Conservation (phyloP, 768 basidiomycete genomes). For the Omphalotus guepiniiformis region DNA sequence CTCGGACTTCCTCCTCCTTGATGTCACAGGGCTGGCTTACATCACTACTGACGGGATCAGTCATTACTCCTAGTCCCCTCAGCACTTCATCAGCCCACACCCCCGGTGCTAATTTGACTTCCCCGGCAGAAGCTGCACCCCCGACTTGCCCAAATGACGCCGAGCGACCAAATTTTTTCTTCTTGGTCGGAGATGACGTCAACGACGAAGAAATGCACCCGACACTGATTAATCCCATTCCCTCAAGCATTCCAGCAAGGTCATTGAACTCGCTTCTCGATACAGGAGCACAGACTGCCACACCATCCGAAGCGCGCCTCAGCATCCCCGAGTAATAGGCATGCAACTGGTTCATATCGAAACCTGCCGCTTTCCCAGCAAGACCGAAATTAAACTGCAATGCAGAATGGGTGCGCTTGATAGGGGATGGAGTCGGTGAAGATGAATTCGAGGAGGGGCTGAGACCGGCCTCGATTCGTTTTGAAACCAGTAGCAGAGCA, state of each 20-base stretch:
- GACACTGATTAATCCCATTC: constrained; percentile 56
- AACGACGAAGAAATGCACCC: constrained; percentile 30
- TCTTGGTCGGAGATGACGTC: constrained; percentile 42
- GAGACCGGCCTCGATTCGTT: constrained; percentile 56
- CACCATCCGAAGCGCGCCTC: constrained; percentile 48
- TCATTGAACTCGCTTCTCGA: constrained; percentile 77
- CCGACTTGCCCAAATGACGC: constrained; percentile 43
- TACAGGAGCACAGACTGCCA: constrained; percentile 49
- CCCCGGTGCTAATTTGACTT: constrained; percentile 56
- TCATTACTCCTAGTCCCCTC: constrained; percentile 52
- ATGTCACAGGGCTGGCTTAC: constrained; percentile 28
- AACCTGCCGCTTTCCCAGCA: constrained; percentile 25
- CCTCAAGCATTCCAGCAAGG: constrained; percentile 67
- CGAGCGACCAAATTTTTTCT: constrained; percentile 50
- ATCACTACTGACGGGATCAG: constrained; percentile 13
- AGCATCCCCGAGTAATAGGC: constrained; percentile 60
- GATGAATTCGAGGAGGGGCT: constrained; percentile 35
- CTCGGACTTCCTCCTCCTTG: constrained; percentile 46
- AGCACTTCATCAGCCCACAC: constrained; percentile 65
- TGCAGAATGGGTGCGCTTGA: constrained; percentile 45
- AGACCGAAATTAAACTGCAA: constrained; percentile 14
- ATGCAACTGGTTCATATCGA: constrained; percentile 64
- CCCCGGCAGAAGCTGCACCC: constrained; percentile 26
- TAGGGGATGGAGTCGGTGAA: constrained; percentile 13
- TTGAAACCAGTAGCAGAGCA: constrained; percentile 58